These are phyloP conservation scores for Globisporangium parvum DNA, from an alignment of 352 stramenopile species.

Conservation along the genomic window DNA sequence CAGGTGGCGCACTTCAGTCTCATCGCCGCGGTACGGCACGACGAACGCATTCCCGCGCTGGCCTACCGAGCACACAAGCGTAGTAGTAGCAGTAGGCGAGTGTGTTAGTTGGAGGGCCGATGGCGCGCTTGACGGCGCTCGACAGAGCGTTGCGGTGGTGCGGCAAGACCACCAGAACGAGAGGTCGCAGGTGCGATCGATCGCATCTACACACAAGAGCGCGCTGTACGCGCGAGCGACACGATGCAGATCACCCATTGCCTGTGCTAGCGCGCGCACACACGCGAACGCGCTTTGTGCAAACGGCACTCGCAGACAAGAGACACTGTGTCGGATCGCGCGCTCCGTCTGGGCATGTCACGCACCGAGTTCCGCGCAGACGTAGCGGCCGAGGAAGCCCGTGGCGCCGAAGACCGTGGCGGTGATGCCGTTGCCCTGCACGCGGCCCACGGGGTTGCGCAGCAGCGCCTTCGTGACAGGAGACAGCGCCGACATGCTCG, in stretches of 20 bases:
- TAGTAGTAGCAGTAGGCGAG: not conserved
- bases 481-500: slow-evolving; percentile 74
- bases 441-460: slow-evolving; percentile 70
- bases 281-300: too few relatives aligned
- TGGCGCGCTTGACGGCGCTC: too few relatives aligned
- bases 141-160: not conserved
- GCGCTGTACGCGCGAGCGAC: too few relatives aligned
- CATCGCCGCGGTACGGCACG: slow-evolving; percentile 91
- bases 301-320: too few relatives aligned
- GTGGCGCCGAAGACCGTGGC: slow-evolving; percentile 93
- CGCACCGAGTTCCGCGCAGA: slow-evolving; percentile 91
- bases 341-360: not conserved
- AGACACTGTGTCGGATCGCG: too few relatives aligned
- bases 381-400: slow-evolving; percentile 94
- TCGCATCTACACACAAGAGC: not conserved
- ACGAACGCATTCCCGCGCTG: slow-evolving; percentile 74
- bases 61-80: slow-evolving; percentile 22
- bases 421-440: slow-evolving; percentile 80
- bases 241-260: too few relatives aligned
- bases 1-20: slow-evolving; percentile 91
- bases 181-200: not conserved
- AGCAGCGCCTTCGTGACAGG: slow-evolving; percentile 68
- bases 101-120: not conserved
- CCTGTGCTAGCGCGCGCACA: too few relatives aligned
- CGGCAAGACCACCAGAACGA: slow-evolving; percentile 8